phyloP scores from a whole-genome alignment of 345 rosid species.

The Durio zibethinus region DNA sequence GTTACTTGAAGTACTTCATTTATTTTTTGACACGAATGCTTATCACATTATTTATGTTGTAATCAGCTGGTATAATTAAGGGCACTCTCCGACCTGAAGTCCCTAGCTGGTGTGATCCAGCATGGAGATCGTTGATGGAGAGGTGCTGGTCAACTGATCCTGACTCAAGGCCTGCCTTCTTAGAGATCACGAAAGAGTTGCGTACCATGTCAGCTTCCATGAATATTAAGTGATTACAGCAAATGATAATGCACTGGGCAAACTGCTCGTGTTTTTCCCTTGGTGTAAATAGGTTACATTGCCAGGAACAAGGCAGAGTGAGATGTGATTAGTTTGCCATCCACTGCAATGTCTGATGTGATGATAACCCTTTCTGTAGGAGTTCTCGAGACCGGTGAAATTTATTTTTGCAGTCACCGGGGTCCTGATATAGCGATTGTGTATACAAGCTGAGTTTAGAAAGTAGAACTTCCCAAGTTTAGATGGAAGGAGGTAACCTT shows the following conservation, averaged over 20 bases:
- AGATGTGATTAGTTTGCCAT: slow-evolving; percentile 14
- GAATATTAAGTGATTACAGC: slow-evolving; percentile 26
- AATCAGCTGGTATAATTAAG: slow-evolving; percentile 39
- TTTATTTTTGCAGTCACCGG: not conserved
- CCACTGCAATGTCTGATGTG: not conserved
- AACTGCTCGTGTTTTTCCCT: not conserved
- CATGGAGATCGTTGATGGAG: slow-evolving; percentile 50
- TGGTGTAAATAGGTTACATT: slow-evolving; percentile 2
- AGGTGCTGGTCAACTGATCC: slow-evolving; percentile 51
- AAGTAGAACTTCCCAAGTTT: not conserved
- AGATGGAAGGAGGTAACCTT: not conserved
- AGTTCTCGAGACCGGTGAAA: not conserved
- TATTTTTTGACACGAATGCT: not conserved
- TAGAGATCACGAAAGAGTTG: slow-evolving; percentile 37
- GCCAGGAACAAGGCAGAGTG: slow-evolving; percentile 3
- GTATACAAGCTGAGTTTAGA: not conserved
- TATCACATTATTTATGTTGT: not conserved
- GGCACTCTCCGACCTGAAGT: slow-evolving; percentile 35
- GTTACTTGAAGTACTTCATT: not conserved
- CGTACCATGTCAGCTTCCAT: slow-evolving; percentile 36
- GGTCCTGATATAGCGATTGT: not conserved
- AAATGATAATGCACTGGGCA: not conserved
- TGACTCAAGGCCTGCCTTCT: slow-evolving; percentile 40
- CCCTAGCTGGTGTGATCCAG: slow-evolving; percentile 44
- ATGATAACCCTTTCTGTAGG: not conserved